Evolutionary conservation across 768 basidiomycete genomes (phyloP), one percentile per base, ranked within the genome.

Genomic region (Phanerochaete carnosa): DNA sequence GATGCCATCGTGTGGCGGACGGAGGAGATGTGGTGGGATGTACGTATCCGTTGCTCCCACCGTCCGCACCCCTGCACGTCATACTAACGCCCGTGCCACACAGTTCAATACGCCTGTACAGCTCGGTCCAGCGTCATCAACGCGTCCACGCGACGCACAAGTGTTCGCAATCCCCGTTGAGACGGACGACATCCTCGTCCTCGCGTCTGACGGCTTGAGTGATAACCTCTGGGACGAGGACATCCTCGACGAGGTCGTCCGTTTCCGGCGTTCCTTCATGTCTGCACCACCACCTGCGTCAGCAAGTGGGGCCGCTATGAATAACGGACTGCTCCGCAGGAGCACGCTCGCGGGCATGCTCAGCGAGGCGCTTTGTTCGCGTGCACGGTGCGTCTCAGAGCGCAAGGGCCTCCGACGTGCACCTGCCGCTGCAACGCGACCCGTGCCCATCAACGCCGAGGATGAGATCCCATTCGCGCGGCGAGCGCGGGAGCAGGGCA

Each of bases 211-310:
- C 66, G 92, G 92, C 1, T 76, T 95, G 53, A 85, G 86, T 63
- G 93, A 95, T 72, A 95, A 95, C 67, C 75, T 94, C 25, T 94
- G 93, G 89, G 92, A 94, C 66, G 87, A 88, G 66, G 92, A 95
- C 61, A 84, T 95, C 19, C 73, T 94, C 16, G 93, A 95, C 62
- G 93, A 94, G 70, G 87, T 92, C 25, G 73, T 79, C 16, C 77
- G 86, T 37, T 86, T 90, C 72, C 79, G 80, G 55, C 69, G 66
- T 45, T 72, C 74, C 19, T 78, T 76, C 68, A 57, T 69, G 33
- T 37, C 30, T 49, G 39, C 35, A 35, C 45, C n/a, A 1, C 51
- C 43, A 7, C 29, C 26, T n/a, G 15, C 47, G 23, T 2, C 56
- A 22, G 29, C 58, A n/a, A 45, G 22, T n/a, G 45, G 28, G 50